Percentiles rank a stretch among this genome's conserved stretches.
Evolutionary conservation across 257 asterid species (phyloP).

Genomic region (Plantago ovata): DNA sequence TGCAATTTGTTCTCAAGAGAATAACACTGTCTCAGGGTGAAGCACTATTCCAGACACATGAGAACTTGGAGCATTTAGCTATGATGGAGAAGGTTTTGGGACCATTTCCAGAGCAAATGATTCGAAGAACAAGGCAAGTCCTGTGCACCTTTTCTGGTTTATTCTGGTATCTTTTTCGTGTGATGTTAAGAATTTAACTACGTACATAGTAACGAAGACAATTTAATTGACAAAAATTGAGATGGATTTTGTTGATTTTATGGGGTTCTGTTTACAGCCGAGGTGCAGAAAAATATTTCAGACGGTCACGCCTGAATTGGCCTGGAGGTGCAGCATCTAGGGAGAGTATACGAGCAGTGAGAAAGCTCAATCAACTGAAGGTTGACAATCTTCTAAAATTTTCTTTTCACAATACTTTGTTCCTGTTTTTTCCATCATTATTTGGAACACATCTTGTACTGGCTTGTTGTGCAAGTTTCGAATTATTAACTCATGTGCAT

Average conservation of each 20-base stretch:
- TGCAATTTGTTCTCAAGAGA: conserved; percentile 8
- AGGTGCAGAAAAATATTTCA: conserved; percentile 43
- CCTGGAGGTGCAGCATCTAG: conserved; percentile 61
- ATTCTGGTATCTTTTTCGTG: neutral
- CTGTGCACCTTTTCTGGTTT: neutral
- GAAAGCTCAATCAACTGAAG: conserved; percentile 45
- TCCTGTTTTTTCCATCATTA: neutral
- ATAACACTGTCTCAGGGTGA: conserved; percentile 32
- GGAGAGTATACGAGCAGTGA: conserved; percentile 51
- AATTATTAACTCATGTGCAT: conserved; percentile 2
- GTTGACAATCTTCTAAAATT: conserved; percentile 16
- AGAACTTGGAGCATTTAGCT: conserved; percentile 62
- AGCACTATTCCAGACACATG: conserved; percentile 48
- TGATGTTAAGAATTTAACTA: neutral
- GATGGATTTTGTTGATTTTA: conserved; percentile 14
- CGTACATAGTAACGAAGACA: neutral
- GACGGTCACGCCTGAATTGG: conserved; percentile 43
- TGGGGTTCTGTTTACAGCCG: conserved; percentile 35
- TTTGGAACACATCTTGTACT: neutral
- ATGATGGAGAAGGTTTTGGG: conserved; percentile 64
- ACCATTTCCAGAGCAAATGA: conserved; percentile 48
- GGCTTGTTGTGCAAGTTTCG: neutral
- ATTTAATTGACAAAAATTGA: conserved; percentile 8
- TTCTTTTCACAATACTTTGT: neutral
- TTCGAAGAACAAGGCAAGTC: conserved; percentile 40